Evolutionary conservation across 2,329 filamentous ascomycete species (phyloP).

Genomic region (Colletotrichum tropicale): DNA sequence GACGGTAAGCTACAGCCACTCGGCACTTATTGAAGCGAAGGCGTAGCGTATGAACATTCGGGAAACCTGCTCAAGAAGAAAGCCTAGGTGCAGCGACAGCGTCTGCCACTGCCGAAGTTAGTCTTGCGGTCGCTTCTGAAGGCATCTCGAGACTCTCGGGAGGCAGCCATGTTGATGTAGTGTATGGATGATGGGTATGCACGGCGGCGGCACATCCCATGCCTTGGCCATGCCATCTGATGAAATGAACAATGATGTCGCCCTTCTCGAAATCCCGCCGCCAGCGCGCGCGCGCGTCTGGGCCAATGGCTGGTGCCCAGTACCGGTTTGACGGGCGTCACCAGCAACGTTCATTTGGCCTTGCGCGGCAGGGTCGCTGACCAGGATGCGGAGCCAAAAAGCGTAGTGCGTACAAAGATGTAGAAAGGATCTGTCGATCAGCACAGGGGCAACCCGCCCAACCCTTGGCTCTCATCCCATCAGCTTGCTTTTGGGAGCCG

Average conservation of each 20-base stretch:
- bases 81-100: neutral
- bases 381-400: slow-evolving; percentile 1
- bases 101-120: neutral
- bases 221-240: neutral
- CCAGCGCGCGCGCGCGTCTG: neutral
- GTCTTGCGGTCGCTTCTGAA: neutral
- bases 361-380: neutral
- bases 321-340: slow-evolving; percentile 12
- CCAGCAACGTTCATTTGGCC: neutral
- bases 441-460: slow-evolving; percentile 12
- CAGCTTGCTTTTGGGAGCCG: slow-evolving; percentile 13
- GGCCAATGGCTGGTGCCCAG: neutral
- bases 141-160: neutral
- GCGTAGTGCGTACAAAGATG: neutral
- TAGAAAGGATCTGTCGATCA: slow-evolving; percentile 23
- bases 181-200: neutral
- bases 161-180: neutral
- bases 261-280: neutral
- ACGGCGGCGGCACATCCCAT: neutral
- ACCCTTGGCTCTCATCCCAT: slow-evolving; percentile 14
- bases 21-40: neutral
- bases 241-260: neutral
- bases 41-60: neutral
- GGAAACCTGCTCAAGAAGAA: neutral
- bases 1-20: neutral